These are phyloP conservation scores for Fraxinus cuspidata DNA, from an alignment of 257 asterid genomes.

Conservation along the genomic window DNA sequence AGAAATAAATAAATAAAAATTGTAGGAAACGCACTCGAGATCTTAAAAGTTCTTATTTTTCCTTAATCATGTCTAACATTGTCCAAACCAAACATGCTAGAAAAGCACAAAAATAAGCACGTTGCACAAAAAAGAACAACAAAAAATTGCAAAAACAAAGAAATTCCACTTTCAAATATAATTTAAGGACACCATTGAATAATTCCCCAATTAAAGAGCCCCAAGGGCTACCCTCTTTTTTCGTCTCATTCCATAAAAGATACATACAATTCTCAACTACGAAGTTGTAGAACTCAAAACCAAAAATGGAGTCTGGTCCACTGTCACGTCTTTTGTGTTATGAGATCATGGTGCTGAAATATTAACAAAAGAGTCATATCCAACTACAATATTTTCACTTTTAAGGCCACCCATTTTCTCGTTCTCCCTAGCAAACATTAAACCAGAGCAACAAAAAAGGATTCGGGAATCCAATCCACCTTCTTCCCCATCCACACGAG, in stretches of 20 bases:
- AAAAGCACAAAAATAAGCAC: not conserved
- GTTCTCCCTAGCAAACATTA: not conserved
- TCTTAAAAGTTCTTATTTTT: too few relatives aligned
- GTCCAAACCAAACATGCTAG: not conserved
- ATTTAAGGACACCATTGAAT: not conserved
- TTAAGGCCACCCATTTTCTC: not conserved
- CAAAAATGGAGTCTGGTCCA: not conserved
- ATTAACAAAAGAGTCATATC: not conserved
- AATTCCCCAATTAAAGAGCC: not conserved
- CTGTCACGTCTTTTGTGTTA: not conserved
- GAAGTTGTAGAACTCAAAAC: not conserved
- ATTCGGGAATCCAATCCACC: not conserved
- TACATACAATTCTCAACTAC: not conserved
- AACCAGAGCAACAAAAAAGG: not conserved
- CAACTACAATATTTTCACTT: not conserved
- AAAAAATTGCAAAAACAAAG: not conserved
- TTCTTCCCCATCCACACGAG: not conserved
- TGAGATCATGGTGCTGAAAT: not conserved
- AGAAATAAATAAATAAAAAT: too few relatives aligned
- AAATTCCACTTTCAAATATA: not conserved
- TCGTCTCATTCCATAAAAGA: not conserved
- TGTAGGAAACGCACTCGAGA: not conserved
- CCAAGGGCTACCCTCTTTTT: not conserved
- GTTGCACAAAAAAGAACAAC: not conserved
- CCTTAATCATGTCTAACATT: too few relatives aligned